Conservation (phyloP, 768 basidiomycete genomes). For the Infundibulicybe gibba region DNA sequence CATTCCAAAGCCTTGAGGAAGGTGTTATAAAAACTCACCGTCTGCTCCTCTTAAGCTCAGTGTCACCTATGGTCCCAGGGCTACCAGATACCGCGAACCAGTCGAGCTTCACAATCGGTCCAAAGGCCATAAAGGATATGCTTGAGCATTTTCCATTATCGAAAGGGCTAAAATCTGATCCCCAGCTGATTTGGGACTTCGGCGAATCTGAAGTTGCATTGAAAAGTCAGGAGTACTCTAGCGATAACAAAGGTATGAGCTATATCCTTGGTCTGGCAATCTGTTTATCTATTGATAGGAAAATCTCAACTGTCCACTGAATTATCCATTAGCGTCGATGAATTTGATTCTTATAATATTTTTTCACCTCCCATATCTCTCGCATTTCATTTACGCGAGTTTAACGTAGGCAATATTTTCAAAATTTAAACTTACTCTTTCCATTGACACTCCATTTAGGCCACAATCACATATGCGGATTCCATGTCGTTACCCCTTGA, state of each 20-base stretch:
- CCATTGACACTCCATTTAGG: constrained; percentile 39
- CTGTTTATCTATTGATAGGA: constrained; percentile 29
- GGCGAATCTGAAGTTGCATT: constrained; percentile 63
- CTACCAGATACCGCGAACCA: constrained; percentile 54
- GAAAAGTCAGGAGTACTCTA: constrained; percentile 62
- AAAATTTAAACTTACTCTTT: not conserved
- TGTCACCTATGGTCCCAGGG: constrained; percentile 61
- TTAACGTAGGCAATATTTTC: constrained; percentile 50
- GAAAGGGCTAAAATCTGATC: constrained; percentile 63
- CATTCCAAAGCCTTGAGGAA: constrained; percentile 18
- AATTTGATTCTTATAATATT: constrained; percentile 78
- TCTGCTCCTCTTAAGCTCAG: constrained; percentile 55
- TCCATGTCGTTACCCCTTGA: constrained; percentile 61
- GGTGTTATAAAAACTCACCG: constrained; percentile 84
- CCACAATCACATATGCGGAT: constrained; percentile 78
- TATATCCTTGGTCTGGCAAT: not conserved
- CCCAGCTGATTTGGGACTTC: constrained; percentile 82
- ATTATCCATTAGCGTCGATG: constrained; percentile 70
- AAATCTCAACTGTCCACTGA: constrained; percentile 69
- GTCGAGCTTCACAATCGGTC: constrained; percentile 69
- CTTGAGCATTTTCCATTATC: constrained; percentile 76
- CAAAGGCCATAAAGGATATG: constrained; percentile 70
- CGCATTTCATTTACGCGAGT: constrained; percentile 80
- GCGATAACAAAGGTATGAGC: constrained; percentile 57
- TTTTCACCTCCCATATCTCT: constrained; percentile 60